phyloP scores from a whole-genome alignment of 2,329 filamentous ascomycete species.

The Cephalotrichum gorgonifer region DNA sequence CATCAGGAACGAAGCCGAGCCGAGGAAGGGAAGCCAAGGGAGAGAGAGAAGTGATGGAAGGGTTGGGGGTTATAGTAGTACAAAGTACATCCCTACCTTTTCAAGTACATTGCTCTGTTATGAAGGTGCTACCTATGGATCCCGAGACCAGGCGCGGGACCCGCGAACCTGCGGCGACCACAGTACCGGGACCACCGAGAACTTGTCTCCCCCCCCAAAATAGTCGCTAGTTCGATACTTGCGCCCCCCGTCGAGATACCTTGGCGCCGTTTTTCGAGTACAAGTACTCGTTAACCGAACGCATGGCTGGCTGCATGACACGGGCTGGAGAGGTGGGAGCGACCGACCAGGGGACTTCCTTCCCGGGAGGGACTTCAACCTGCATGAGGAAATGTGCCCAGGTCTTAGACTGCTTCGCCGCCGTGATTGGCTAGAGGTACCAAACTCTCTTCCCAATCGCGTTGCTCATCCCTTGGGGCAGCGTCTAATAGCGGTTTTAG shows the following conservation, averaged over 20 bases:
- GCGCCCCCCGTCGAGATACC: neutral
- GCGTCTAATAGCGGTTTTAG: no score
- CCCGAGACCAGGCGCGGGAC: no score
- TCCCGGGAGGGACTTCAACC: neutral
- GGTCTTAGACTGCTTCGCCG: neutral
- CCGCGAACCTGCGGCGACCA: neutral
- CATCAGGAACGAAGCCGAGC: neutral
- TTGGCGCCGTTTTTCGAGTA: neutral
- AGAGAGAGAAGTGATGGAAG: neutral
- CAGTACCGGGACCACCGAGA: neutral
- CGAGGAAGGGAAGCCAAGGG: neutral
- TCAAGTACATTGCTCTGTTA: no score
- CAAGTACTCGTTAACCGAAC: no score
- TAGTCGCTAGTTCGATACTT: neutral
- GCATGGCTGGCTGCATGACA: no score
- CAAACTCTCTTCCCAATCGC: neutral
- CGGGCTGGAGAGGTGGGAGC: no score
- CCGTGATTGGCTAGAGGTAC: neutral
- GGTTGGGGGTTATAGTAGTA: neutral
- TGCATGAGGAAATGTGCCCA: neutral
- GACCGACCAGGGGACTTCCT: no score
- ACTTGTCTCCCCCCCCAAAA: neutral
- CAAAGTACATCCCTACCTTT: neutral
- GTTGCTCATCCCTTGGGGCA: neutral
- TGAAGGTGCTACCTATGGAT: no score